Conservation (phyloP, 2,329 filamentous ascomycete genomes). For the Trichoderma koningiopsis region DNA sequence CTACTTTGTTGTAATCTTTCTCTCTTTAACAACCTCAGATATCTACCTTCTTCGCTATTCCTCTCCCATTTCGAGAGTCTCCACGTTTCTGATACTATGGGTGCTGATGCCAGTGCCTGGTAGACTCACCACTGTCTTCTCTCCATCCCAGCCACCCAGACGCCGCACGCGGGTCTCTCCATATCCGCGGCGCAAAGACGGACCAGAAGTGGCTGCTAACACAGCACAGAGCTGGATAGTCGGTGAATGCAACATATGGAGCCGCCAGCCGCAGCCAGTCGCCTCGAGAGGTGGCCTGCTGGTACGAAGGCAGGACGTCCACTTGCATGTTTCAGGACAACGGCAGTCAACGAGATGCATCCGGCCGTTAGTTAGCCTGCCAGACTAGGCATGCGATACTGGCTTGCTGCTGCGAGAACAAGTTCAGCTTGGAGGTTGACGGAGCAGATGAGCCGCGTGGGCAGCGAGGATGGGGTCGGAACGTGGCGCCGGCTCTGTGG, state of each 20-base stretch:
- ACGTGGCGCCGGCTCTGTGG: neutral
- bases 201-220: slow-evolving; percentile 51
- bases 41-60: neutral
- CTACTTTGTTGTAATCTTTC: neutral
- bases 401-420: neutral
- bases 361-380: neutral
- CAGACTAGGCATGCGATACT: neutral
- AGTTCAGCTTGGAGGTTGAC: neutral
- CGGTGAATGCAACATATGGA: slow-evolving; percentile 45
- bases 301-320: slow-evolving; percentile 54
- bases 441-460: neutral
- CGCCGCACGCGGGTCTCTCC: slow-evolving; percentile 52
- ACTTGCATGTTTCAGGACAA: slow-evolving; percentile 31
- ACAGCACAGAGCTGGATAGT: slow-evolving; percentile 51
- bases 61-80: neutral
- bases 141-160: slow-evolving; percentile 45
- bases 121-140: slow-evolving; percentile 48
- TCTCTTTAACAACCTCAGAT: neutral
- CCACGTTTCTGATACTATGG: neutral
- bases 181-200: slow-evolving; percentile 55
- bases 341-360: neutral
- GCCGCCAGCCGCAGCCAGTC: slow-evolving; percentile 56
- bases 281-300: slow-evolving; percentile 48
- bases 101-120: neutral
- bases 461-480: neutral